Evolutionary conservation across 495 filamentous ascomycete genomes (phyloP).

Genomic region (Chaetomidium leptoderma): DNA sequence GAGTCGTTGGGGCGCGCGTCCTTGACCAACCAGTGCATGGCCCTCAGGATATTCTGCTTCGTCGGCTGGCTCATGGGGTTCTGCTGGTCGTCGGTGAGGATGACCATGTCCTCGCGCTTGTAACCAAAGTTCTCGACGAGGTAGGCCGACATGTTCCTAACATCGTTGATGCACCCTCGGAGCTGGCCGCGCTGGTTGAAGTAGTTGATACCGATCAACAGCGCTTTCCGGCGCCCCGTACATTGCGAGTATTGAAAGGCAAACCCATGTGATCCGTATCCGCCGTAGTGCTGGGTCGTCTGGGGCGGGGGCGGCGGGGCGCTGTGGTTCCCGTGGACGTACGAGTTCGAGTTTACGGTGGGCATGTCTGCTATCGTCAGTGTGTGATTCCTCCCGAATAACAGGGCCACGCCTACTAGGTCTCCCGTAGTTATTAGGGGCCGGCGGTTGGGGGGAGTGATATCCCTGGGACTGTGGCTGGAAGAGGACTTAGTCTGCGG

Average conservation of each 20-base stretch:
- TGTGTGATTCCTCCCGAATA: slow-evolving; percentile 3
- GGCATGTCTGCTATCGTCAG: slow-evolving; percentile 38
- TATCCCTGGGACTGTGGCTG: slow-evolving; percentile 42
- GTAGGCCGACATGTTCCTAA: slow-evolving; percentile 94
- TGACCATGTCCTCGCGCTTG: slow-evolving; percentile 95
- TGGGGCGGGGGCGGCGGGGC: slow-evolving; percentile 59
- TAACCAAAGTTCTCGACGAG: slow-evolving; percentile 89
- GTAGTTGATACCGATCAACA: slow-evolving; percentile 97
- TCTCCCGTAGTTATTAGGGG: slow-evolving; percentile 31
- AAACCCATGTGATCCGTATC: slow-evolving; percentile 76
- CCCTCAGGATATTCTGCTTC: slow-evolving; percentile 90
- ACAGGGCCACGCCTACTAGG: slow-evolving; percentile 33
- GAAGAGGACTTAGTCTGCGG: slow-evolving; percentile 17
- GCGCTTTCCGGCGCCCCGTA: slow-evolving; percentile 83
- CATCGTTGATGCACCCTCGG: slow-evolving; percentile 95
- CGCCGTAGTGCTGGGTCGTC: slow-evolving; percentile 64
- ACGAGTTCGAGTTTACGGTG: slow-evolving; percentile 48
- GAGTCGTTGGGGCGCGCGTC: slow-evolving; percentile 92
- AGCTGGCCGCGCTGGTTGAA: slow-evolving; percentile 90
- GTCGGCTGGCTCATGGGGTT: slow-evolving; percentile 96
- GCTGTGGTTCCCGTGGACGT: slow-evolving; percentile 47
- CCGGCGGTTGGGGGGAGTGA: slow-evolving; percentile 29
- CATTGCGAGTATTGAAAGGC: slow-evolving; percentile 89
- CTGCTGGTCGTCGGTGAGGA: slow-evolving; percentile 94
- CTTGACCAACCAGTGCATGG: slow-evolving; percentile 98